Evolutionary conservation across 495 filamentous ascomycete genomes (phyloP), one percentile per base, ranked within the genome.

Genomic region (Penicilliopsis zonata): DNA sequence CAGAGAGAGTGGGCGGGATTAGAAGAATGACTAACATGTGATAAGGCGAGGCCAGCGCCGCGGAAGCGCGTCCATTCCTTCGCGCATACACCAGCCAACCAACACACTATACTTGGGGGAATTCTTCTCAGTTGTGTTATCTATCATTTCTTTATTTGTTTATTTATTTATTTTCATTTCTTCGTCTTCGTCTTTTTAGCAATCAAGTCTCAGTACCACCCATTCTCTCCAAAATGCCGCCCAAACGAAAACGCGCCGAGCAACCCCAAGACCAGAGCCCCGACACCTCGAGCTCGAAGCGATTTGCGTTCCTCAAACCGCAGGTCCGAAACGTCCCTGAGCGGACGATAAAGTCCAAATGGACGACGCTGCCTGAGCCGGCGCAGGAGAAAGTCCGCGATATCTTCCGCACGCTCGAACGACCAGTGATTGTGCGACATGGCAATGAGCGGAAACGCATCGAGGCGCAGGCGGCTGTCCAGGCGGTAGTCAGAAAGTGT

Each of bases 261-360:
- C 17, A 30, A 9, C n/a, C 29, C 10, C 40, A 45, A 9, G 47
- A 55, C 7, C 21, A 42, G 13, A 37, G 49, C 9, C n/a, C 13
- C 19, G 37, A 46, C 15, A 39, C 46, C 20, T 9, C 38, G 15
- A 43, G 35, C 35, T 44, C 34, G 21, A 62, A 62, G 36, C 42
- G 44, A 23, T 67, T 56, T 34, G 59, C 61, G 17, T 56, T 57
- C 30, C 53, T 76, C 12, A 61, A 67, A 37, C 57, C 68, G 7
- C 55, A 55, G n/a, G 50, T 66, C 13, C 62, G 65, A 36, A 57
- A 62, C 30, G 58, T 81, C 20, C 55, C 74, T 5, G 68, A 70
- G 40, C 53, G 62, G 19, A 69, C 60, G 3, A 72, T 80, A 47
- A 65, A 63, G 24, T 50, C 61, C 9, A 74, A 70, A 58, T 80